phyloP scores from a whole-genome alignment of 2,329 filamentous ascomycete species.

The Alternaria brassicicola region DNA sequence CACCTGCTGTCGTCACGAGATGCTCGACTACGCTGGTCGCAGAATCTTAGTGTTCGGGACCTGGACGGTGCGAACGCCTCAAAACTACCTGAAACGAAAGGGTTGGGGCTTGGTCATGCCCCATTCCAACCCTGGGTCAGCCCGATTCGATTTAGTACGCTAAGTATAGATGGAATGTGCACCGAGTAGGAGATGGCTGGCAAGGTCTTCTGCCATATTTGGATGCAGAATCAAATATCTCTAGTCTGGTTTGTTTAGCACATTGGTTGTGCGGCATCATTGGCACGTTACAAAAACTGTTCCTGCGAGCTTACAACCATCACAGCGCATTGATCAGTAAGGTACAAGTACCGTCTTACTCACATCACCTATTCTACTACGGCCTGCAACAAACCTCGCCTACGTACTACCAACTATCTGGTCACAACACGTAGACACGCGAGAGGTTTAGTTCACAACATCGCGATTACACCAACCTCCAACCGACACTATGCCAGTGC shows the following conservation, averaged over 20 bases:
- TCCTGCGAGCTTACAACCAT: slow-evolving; percentile 29
- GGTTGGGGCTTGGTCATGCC: slow-evolving; percentile 37
- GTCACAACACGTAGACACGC: slow-evolving; percentile 24
- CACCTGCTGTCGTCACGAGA: slow-evolving; percentile 23
- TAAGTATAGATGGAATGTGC: slow-evolving; percentile 48
- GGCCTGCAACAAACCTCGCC: slow-evolving; percentile 7
- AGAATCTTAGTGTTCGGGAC: slow-evolving; percentile 22
- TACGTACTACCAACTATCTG: slow-evolving; percentile 25
- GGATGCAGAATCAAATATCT: slow-evolving; percentile 45
- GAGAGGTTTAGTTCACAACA: slow-evolving; percentile 36
- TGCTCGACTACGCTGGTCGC: slow-evolving; percentile 33
- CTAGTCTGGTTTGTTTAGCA: slow-evolving; percentile 41
- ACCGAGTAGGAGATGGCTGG: slow-evolving; percentile 41
- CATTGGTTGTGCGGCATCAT: slow-evolving; percentile 44
- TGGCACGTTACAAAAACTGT: slow-evolving; percentile 32
- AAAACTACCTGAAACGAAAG: slow-evolving; percentile 34
- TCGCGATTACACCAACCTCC: slow-evolving; percentile 35
- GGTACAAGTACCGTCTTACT: slow-evolving; percentile 30
- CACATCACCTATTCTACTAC: slow-evolving; percentile 22
- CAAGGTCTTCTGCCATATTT: slow-evolving; percentile 32
- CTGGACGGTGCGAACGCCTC: slow-evolving; percentile 24
- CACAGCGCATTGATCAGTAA: slow-evolving; percentile 24
- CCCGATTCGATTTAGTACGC: slow-evolving; percentile 20
- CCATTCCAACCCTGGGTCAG: slow-evolving; percentile 38
- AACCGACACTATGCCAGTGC: slow-evolving; percentile 47